A percentile compares a stretch with the other conserved stretches of the same genome.
phyloP scores from a whole-genome alignment of 345 rosid genomes.

The Microcos paniculata region DNA sequence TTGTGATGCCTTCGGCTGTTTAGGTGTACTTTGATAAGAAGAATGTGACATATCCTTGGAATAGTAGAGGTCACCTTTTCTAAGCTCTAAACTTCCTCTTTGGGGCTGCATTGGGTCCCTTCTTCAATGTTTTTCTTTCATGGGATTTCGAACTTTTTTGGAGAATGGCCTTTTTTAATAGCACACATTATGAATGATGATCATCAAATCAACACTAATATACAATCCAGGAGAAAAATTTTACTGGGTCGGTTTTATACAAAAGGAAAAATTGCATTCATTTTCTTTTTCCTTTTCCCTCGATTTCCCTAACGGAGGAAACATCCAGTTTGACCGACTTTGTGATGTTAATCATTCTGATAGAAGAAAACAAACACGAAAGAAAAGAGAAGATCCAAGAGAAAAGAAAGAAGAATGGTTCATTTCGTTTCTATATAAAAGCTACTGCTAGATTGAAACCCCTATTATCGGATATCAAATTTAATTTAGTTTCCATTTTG shows the following conservation, averaged over 20 bases:
- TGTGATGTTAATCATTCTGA: background rate
- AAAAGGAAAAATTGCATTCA: background rate
- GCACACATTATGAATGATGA: background rate
- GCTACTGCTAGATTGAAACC: too few relatives aligned
- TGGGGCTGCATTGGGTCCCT: conserved; percentile 5
- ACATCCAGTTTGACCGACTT: conserved; percentile 7
- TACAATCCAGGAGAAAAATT: too few relatives aligned
- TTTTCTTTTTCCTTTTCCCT: background rate
- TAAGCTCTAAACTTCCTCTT: background rate
- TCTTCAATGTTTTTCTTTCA: background rate
- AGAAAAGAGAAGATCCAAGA: background rate
- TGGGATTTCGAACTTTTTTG: background rate
- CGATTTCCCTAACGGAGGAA: background rate
- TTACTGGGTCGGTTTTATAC: background rate
- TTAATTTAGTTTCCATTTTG: conserved; percentile 23
- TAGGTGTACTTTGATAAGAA: conserved; percentile 28
- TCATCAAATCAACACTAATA: background rate
- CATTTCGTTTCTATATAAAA: background rate
- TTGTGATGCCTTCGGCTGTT: conserved; percentile 14
- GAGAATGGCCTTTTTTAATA: background rate
- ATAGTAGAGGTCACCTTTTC: background rate
- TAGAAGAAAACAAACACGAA: background rate
- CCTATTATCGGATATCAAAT: background rate
- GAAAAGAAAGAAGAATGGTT: background rate
- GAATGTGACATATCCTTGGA: conserved; percentile 28